phyloP scores from a whole-genome alignment of 192 early-diverging fungal species.

The Coemansia sp. region DNA sequence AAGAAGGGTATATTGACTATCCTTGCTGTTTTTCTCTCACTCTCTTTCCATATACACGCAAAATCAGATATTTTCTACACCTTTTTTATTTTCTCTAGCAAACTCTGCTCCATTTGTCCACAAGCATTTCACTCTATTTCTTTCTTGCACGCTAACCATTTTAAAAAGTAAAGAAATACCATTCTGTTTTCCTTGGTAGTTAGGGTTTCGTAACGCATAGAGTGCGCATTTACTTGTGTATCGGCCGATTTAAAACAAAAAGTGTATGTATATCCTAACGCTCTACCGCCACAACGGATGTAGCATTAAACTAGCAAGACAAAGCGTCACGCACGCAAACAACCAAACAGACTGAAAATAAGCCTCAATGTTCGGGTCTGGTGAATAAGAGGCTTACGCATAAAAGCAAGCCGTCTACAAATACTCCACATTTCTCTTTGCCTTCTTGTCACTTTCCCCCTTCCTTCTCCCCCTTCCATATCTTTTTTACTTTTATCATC shows the following conservation, averaged over 20 bases:
- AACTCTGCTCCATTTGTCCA: neutral
- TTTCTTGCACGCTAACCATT: neutral
- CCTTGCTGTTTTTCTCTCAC: neutral
- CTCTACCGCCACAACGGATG: neutral
- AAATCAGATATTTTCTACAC: neutral
- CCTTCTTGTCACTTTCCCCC: neutral
- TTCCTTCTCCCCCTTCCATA: neutral
- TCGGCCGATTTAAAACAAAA: neutral
- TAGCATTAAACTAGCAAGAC: neutral
- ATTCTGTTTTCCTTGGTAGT: neutral
- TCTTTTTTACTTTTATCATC: neutral
- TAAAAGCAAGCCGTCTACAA: neutral
- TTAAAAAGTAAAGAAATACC: neutral
- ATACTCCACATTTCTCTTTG: neutral
- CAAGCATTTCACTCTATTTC: neutral
- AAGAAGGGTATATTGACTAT: too few relatives aligned
- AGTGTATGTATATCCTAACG: neutral
- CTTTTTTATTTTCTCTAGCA: neutral
- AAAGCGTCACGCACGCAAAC: neutral
- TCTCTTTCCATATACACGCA: neutral
- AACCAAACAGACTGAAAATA: neutral
- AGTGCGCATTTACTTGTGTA: neutral
- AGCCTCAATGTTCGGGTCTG: slow-evolving; percentile 1
- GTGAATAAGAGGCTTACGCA: neutral
- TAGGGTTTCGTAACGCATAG: neutral